Evolutionary conservation across 2,329 filamentous ascomycete species (phyloP).

Genomic region (Myriosclerotinia scirpicola): DNA sequence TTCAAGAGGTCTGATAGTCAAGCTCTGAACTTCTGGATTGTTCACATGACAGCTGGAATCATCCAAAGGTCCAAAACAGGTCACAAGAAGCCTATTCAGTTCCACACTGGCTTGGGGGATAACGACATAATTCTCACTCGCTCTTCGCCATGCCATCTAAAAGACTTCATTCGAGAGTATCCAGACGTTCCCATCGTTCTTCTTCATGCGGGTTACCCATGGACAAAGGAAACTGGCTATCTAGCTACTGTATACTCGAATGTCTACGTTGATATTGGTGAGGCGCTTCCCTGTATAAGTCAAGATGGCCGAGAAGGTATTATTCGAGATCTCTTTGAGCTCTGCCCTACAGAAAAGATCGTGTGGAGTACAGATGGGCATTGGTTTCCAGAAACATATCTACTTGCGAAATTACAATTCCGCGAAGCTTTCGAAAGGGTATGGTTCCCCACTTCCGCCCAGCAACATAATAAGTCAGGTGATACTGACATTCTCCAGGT

Average conservation of each 20-base stretch:
- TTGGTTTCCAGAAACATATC: conserved; percentile 75
- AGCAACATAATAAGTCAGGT: neutral
- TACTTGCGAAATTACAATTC: conserved; percentile 70
- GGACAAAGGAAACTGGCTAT: conserved; percentile 75
- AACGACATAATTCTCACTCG: conserved; percentile 70
- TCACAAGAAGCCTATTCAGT: conserved; percentile 71
- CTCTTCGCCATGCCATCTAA: conserved; percentile 73
- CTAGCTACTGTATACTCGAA: conserved; percentile 75
- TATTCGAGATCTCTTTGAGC: conserved; percentile 70
- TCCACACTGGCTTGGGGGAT: conserved; percentile 81
- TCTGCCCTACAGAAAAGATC: conserved; percentile 73
- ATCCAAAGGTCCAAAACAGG: conserved; percentile 50
- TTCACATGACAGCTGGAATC: conserved; percentile 61
- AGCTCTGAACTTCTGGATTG: conserved; percentile 67
- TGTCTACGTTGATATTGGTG: conserved; percentile 79
- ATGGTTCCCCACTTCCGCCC: conserved; percentile 29
- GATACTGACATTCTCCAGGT: conserved; percentile 48
- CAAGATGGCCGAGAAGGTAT: conserved; percentile 72
- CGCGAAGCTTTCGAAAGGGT: conserved; percentile 68
- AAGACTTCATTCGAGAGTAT: conserved; percentile 69
- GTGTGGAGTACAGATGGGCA: conserved; percentile 81
- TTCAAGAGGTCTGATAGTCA: conserved; percentile 60
- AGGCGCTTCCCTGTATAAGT: conserved; percentile 77
- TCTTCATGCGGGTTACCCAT: conserved; percentile 79
- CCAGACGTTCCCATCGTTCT: conserved; percentile 72